Evolutionary conservation across 1,284 basidiomycete genomes (phyloP).

Genomic region (Ustilago nuda): DNA sequence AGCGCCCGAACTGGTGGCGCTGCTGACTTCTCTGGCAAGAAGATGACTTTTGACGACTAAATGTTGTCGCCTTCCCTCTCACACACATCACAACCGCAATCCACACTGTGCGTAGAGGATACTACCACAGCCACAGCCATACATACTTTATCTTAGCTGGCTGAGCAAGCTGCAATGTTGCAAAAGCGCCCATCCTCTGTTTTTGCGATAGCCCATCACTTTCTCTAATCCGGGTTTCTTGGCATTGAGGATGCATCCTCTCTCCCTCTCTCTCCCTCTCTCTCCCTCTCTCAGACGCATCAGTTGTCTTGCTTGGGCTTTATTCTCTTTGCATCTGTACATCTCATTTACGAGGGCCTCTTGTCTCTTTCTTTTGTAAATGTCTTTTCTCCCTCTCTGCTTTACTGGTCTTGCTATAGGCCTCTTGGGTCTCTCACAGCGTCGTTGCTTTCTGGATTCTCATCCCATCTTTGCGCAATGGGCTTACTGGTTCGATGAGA

Average conservation of each 20-base stretch:
- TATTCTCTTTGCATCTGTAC: slow-evolving; percentile 27
- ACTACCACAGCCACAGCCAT: slow-evolving; percentile 1
- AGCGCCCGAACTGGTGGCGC: slow-evolving; percentile 79
- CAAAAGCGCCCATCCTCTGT: slow-evolving; percentile 42
- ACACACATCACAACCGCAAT: neutral
- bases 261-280: slow-evolving; percentile 2
- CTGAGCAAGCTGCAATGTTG: neutral
- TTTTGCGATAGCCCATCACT: neutral
- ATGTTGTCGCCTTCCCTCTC: neutral
- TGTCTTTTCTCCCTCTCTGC: slow-evolving; percentile 3
- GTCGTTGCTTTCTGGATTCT: neutral
- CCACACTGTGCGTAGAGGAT: slow-evolving; percentile 8
- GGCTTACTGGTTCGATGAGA: neutral
- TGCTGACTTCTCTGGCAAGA: slow-evolving; percentile 80
- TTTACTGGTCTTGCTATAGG: neutral
- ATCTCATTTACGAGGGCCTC: slow-evolving; percentile 13
- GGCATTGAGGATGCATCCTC: slow-evolving; percentile 14
- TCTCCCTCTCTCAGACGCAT: neutral
- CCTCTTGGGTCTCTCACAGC: slow-evolving; percentile 14
- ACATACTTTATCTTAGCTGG: neutral
- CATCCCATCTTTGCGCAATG: slow-evolving; percentile 33
- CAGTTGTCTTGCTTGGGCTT: too few relatives aligned
- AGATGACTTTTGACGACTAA: slow-evolving; percentile 79
- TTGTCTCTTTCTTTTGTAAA: slow-evolving; percentile 21
- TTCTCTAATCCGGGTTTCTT: slow-evolving; percentile 7